phyloP scores from a whole-genome alignment of 108 stramenopile species.

The Fragilaria crotonensis region DNA sequence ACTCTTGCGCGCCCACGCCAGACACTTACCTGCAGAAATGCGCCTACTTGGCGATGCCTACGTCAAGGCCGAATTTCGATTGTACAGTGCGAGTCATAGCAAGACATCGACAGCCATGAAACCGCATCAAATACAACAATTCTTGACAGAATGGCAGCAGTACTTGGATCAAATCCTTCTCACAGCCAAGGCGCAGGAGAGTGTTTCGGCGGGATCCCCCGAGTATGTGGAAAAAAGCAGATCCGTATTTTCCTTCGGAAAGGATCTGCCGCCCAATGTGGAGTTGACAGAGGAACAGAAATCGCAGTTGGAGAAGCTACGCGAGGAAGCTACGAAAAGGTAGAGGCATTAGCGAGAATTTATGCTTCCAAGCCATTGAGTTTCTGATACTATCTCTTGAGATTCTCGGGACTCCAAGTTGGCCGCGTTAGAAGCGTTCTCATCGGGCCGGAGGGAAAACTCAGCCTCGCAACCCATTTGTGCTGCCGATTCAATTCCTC shows the following conservation, averaged over 20 bases:
- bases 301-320: conserved; percentile 55
- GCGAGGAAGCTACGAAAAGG: too few relatives aligned
- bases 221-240: conserved; percentile 15
- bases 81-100: conserved; percentile 29
- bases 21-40: conserved; percentile 62
- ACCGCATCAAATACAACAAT: conserved; percentile 41
- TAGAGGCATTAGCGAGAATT: too few relatives aligned
- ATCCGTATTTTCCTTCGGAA: conserved; percentile 36
- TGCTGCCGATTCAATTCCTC: conserved; percentile 6
- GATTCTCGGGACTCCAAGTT: conserved; percentile 2
- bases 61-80: conserved; percentile 68
- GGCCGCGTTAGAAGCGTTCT: not conserved
- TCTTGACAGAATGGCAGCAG: conserved; percentile 54
- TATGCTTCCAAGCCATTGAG: too few relatives aligned
- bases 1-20: conserved; percentile 49
- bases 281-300: conserved; percentile 60
- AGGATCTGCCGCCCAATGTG: conserved; percentile 36
- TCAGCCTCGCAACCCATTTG: conserved; percentile 31
- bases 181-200: conserved; percentile 43
- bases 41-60: conserved; percentile 59
- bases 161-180: conserved; percentile 52
- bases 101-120: conserved; percentile 41
- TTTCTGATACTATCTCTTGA: too few relatives aligned
- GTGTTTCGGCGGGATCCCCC: conserved; percentile 16
- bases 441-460: conserved; percentile 18